phyloP scores from a whole-genome alignment of 2,329 filamentous ascomycete species.

The Leptodontidium sp. region DNA sequence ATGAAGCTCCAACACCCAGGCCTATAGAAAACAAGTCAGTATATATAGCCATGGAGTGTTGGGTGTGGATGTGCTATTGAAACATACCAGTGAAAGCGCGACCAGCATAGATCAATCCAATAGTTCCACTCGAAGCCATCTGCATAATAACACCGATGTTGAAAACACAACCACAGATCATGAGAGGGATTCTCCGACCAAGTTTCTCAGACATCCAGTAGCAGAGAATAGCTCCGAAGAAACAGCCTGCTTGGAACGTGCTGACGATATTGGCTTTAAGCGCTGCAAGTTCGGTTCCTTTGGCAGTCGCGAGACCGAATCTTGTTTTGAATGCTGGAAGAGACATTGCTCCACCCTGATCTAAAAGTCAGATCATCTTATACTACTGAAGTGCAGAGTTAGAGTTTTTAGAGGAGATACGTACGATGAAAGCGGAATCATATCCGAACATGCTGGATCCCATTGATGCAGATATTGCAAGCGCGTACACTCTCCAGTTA shows the following conservation, averaged over 20 bases:
- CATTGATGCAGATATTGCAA: conserved; percentile 43
- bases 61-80: background rate
- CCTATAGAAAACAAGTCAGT: conserved; percentile 4
- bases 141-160: conserved; percentile 40
- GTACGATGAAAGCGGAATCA: conserved; percentile 34
- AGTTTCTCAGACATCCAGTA: conserved; percentile 52
- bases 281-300: conserved; percentile 41
- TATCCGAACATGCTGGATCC: conserved; percentile 44
- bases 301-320: conserved; percentile 57
- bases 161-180: conserved; percentile 51
- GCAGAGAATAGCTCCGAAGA: conserved; percentile 66
- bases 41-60: background rate
- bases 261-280: conserved; percentile 67
- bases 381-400: background rate
- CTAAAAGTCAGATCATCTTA: background rate
- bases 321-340: conserved; percentile 64
- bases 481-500: conserved; percentile 45
- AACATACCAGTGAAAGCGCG: conserved; percentile 52
- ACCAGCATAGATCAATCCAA: conserved; percentile 51
- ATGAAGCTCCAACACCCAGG: conserved; percentile 56
- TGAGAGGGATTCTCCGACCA: conserved; percentile 52
- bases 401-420: background rate
- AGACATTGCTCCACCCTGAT: conserved; percentile 61
- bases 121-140: conserved; percentile 33
- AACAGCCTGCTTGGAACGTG: conserved; percentile 68